Percentiles rank a stretch among this genome's conserved stretches.
These are phyloP conservation scores for Camelina neglecta DNA, from an alignment of 345 rosid genomes.

Conservation along the genomic window DNA sequence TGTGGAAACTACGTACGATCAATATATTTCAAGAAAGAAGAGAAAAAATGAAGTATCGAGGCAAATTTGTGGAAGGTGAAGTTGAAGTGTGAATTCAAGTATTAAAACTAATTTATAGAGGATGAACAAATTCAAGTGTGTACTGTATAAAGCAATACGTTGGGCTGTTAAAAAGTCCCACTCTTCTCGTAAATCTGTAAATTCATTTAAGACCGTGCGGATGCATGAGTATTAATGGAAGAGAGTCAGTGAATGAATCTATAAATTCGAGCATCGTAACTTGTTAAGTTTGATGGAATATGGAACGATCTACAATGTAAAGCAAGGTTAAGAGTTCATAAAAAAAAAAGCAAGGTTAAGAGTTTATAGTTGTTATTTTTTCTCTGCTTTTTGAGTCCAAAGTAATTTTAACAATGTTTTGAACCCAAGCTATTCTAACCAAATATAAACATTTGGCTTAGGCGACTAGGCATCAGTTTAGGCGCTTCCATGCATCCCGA, in stretches of 20 bases:
- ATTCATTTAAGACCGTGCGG: background rate
- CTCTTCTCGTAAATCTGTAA: conserved; percentile 8
- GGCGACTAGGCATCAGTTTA: too few species aligned
- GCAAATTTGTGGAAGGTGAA: background rate
- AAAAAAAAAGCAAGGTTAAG: too few species aligned
- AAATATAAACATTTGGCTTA: too few species aligned
- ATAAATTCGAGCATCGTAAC: background rate
- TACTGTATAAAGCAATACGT: background rate
- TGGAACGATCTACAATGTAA: background rate
- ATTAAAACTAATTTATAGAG: background rate
- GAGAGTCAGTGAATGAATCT: background rate
- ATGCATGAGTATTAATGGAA: background rate
- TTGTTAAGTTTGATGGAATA: background rate
- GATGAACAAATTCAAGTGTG: background rate
- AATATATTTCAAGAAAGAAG: background rate
- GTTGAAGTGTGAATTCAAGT: too few species aligned
- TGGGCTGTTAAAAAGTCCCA: too few species aligned
- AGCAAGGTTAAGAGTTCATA: background rate
- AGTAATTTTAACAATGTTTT: too few species aligned
- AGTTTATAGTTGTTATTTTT: too few species aligned
- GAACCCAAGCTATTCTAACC: too few species aligned
- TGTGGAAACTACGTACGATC: background rate
- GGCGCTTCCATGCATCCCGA: too few species aligned
- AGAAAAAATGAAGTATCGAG: background rate
- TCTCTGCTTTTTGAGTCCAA: too few species aligned